Evolutionary conservation across 345 rosid species (phyloP).

Genomic region (Pugionium dolabratum): DNA sequence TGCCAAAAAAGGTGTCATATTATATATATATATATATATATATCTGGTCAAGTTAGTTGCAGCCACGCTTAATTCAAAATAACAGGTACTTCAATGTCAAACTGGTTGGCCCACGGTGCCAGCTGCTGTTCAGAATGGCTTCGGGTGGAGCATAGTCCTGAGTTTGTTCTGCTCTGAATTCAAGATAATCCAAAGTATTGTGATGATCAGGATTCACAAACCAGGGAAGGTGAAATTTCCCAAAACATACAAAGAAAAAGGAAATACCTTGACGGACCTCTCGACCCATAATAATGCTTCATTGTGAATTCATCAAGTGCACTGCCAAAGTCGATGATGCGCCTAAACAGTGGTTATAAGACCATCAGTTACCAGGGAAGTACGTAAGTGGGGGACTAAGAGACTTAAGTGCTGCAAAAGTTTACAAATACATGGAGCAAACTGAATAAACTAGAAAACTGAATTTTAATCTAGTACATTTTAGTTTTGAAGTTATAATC

Average conservation of each 20-base stretch:
- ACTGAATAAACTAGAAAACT: slow-evolving; percentile 29
- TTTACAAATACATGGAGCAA: slow-evolving; percentile 13
- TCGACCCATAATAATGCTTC: slow-evolving; percentile 74
- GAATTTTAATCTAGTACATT: slow-evolving; percentile 49
- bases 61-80: slow-evolving; percentile 7
- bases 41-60: slow-evolving; percentile 13
- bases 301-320: slow-evolving; percentile 81
- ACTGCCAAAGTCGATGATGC: slow-evolving; percentile 95
- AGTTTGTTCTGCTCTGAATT: slow-evolving; percentile 84
- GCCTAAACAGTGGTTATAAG: slow-evolving; percentile 52
- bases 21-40: neutral
- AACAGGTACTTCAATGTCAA: slow-evolving; percentile 56
- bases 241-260: slow-evolving; percentile 19
- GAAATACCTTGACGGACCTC: slow-evolving; percentile 87
- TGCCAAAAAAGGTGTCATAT: slow-evolving; percentile 33
- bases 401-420: neutral
- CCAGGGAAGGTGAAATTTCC: neutral
- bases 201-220: slow-evolving; percentile 21
- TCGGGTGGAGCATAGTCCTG: slow-evolving; percentile 84
- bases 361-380: slow-evolving; percentile 15
- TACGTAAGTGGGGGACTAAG: slow-evolving; percentile 10
- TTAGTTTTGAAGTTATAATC: slow-evolving; percentile 60
- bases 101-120: slow-evolving; percentile 70
- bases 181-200: slow-evolving; percentile 25
- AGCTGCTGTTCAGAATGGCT: slow-evolving; percentile 74